Evolutionary conservation across 2,329 filamentous ascomycete genomes (phyloP).

Genomic region (Fusarium miscanthi): DNA sequence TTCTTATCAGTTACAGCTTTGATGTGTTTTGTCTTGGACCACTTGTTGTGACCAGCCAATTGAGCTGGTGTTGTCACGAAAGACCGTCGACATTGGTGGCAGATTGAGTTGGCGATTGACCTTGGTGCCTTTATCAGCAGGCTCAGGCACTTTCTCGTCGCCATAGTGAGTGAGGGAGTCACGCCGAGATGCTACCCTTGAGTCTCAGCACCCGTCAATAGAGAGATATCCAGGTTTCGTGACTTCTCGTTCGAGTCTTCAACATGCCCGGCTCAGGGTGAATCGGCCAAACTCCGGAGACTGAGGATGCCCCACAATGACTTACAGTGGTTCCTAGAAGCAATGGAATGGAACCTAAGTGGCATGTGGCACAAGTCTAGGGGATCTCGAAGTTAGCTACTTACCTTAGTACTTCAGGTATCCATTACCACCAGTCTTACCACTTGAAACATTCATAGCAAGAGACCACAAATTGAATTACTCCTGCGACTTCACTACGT

Average conservation of each 20-base stretch:
- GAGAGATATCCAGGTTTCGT: not conserved
- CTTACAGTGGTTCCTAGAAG: conserved; percentile 24
- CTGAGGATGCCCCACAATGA: conserved; percentile 28
- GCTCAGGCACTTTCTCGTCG: conserved; percentile 21
- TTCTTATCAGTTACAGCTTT: conserved; percentile 87
- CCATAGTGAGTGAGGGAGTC: conserved; percentile 26
- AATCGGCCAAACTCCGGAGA: conserved; percentile 47
- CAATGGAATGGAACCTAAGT: conserved; percentile 11
- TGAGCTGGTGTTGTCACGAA: conserved; percentile 59
- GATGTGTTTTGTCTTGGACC: conserved; percentile 96
- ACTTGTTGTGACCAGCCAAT: conserved; percentile 85
- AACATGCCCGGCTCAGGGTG: conserved; percentile 19
- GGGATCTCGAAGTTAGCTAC: conserved; percentile 37
- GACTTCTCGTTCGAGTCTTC: not conserved
- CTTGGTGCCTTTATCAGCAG: conserved; percentile 26
- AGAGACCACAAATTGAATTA: conserved; percentile 22
- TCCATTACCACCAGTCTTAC: conserved; percentile 24
- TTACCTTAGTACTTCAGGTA: not conserved
- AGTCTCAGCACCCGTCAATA: not conserved
- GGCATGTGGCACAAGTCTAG: conserved; percentile 40
- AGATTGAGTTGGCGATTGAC: conserved; percentile 48
- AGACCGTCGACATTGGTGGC: conserved; percentile 60
- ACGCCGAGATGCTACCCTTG: not conserved
- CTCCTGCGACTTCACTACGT: conserved; percentile 12
- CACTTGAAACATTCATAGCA: conserved; percentile 20